Evolutionary conservation across 2,329 filamentous ascomycete genomes (phyloP).

Genomic region (Fusarium beomiforme): DNA sequence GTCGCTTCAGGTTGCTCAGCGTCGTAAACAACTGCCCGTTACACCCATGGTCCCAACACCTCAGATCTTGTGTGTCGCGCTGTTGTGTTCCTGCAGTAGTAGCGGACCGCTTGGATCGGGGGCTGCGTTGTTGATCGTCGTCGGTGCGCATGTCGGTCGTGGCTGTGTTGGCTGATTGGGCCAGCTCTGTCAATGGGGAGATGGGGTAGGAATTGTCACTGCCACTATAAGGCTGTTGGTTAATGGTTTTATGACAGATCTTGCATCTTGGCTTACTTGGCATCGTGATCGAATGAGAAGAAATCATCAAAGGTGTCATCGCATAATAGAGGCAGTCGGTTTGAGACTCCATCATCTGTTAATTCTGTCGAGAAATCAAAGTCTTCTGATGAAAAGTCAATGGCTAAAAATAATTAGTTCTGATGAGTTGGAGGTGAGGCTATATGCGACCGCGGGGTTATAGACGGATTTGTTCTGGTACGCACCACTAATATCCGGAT

Average conservation of each 20-base stretch:
- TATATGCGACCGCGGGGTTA: background rate
- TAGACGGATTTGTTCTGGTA: background rate
- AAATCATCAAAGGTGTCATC: background rate
- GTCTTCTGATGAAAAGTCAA: background rate
- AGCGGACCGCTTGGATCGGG: background rate
- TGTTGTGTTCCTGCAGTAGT: background rate
- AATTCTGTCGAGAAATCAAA: background rate
- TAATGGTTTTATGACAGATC: background rate
- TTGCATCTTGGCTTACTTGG: background rate
- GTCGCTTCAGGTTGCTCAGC: conserved; percentile 1
- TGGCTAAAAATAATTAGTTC: background rate
- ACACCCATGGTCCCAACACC: conserved; percentile 6
- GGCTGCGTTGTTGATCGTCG: background rate
- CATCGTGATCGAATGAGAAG: background rate
- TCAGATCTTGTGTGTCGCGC: background rate
- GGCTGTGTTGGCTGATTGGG: background rate
- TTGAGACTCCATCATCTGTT: background rate
- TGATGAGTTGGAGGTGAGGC: background rate
- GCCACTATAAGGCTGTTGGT: background rate
- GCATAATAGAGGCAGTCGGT: background rate
- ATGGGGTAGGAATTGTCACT: background rate
- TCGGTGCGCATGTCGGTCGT: background rate
- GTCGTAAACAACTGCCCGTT: conserved; percentile 1
- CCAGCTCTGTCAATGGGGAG: background rate
- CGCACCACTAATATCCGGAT: background rate